phyloP scores from a whole-genome alignment of 139 green algal genomes.

The Desmodesmus armatus region DNA sequence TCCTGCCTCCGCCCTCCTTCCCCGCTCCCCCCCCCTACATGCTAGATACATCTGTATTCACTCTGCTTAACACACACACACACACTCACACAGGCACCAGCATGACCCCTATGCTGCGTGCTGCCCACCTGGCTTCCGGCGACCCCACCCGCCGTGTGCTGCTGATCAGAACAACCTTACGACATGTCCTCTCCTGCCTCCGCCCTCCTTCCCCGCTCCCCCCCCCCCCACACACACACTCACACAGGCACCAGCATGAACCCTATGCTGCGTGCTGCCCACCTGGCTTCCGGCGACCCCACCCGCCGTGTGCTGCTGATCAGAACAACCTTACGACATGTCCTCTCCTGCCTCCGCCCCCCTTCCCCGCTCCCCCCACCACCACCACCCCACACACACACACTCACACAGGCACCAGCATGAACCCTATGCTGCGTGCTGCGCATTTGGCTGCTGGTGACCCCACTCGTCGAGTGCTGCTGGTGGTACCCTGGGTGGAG shows the following conservation, averaged over 20 bases:
- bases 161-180: neutral
- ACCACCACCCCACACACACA: neutral
- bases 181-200: neutral
- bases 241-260: constrained; percentile 89
- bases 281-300: constrained; percentile 63
- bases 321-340: neutral
- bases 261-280: constrained; percentile 92
- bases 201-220: neutral
- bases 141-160: neutral
- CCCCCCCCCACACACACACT: neutral
- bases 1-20: too few relatives aligned
- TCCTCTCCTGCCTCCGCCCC: neutral
- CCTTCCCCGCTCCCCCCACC: neutral
- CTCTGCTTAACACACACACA: neutral
- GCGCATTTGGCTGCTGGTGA: constrained; percentile 82
- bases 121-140: too few relatives aligned
- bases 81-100: neutral
- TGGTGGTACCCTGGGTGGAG: constrained; percentile 90
- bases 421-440: constrained; percentile 95
- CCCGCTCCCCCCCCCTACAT: too few relatives aligned
- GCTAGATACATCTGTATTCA: neutral
- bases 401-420: constrained; percentile 71
- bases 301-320: neutral
- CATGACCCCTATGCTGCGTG: too few relatives aligned
- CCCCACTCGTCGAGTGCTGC: constrained; percentile 70